phyloP scores from a whole-genome alignment of 2,329 filamentous ascomycete species.

The Aureobasidium lini region DNA sequence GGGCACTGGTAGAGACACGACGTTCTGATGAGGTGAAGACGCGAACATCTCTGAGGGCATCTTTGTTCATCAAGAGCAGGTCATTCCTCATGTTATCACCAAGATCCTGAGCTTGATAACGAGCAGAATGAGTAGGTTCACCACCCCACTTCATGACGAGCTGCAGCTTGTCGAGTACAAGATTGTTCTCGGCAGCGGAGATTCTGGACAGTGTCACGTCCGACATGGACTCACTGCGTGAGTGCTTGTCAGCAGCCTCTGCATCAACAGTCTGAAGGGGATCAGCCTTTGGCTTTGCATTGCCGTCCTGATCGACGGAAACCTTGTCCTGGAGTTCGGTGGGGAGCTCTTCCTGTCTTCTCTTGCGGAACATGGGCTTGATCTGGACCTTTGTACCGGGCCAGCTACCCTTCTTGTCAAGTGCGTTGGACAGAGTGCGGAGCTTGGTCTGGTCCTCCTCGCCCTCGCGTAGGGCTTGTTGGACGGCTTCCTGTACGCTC shows the following conservation, averaged over 20 bases:
- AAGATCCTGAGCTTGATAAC: conserved; percentile 92
- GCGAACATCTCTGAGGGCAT: conserved; percentile 84
- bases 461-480: conserved; percentile 66
- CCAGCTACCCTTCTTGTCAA: conserved; percentile 89
- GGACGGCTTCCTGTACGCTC: conserved; percentile 84
- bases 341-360: conserved; percentile 56
- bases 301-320: conserved; percentile 6
- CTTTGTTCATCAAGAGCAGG: conserved; percentile 82
- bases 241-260: conserved; percentile 35
- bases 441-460: conserved; percentile 83
- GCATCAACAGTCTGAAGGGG: not conserved
- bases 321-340: conserved; percentile 20
- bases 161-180: conserved; percentile 91
- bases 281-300: conserved; percentile 19
- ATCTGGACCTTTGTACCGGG: conserved; percentile 97
- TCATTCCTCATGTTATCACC: conserved; percentile 96
- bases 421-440: conserved; percentile 72
- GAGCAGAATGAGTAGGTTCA: conserved; percentile 92
- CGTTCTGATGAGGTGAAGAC: conserved; percentile 95
- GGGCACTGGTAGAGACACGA: conserved; percentile 88
- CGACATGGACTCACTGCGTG: conserved; percentile 75
- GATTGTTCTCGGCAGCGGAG: conserved; percentile 83
- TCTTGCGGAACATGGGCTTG: conserved; percentile 96
- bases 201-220: conserved; percentile 90
- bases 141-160: conserved; percentile 99